phyloP scores from a whole-genome alignment of 495 filamentous ascomycete species.

The Penicillium daleae region DNA sequence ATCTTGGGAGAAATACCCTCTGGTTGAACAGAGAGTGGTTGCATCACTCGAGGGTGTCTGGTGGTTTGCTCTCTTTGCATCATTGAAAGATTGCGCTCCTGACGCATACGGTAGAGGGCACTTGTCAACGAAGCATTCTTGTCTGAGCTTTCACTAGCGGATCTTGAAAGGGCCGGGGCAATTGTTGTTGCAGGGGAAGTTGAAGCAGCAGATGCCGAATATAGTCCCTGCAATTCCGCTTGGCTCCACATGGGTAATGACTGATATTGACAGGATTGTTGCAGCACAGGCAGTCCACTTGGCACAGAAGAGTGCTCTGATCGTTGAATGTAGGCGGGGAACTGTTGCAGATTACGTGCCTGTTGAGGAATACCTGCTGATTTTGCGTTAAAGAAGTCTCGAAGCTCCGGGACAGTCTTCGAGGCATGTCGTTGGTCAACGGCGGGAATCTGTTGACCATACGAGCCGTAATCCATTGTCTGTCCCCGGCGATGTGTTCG shows the following conservation, averaged over 20 bases:
- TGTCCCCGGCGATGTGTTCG: conserved; percentile 72
- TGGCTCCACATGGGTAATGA: conserved; percentile 36
- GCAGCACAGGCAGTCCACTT: conserved; percentile 9
- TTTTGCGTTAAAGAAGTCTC: conserved; percentile 42
- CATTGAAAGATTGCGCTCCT: conserved; percentile 19
- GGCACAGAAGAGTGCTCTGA: conserved; percentile 20
- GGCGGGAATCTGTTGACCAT: conserved; percentile 47
- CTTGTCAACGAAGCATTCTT: conserved; percentile 24
- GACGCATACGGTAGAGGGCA: conserved; percentile 26
- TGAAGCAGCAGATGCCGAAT: conserved; percentile 17
- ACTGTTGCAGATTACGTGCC: conserved; percentile 22
- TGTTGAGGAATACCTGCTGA: conserved; percentile 32
- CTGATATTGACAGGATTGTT: conserved; percentile 27
- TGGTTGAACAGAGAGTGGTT: conserved; percentile 46
- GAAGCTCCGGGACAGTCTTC: conserved; percentile 36
- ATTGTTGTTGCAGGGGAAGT: conserved; percentile 19
- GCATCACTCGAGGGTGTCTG: conserved; percentile 30
- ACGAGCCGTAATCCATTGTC: conserved; percentile 70
- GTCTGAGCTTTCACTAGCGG: conserved; percentile 28
- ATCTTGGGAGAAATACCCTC: conserved; percentile 40
- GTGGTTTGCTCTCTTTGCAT: conserved; percentile 23
- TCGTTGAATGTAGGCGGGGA: conserved; percentile 17
- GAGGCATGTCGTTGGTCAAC: conserved; percentile 26
- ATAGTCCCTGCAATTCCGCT: conserved; percentile 43
- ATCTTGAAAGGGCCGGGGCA: conserved; percentile 29